Conservation (phyloP, 495 filamentous ascomycete species). For the Penicillium cinerascens region DNA sequence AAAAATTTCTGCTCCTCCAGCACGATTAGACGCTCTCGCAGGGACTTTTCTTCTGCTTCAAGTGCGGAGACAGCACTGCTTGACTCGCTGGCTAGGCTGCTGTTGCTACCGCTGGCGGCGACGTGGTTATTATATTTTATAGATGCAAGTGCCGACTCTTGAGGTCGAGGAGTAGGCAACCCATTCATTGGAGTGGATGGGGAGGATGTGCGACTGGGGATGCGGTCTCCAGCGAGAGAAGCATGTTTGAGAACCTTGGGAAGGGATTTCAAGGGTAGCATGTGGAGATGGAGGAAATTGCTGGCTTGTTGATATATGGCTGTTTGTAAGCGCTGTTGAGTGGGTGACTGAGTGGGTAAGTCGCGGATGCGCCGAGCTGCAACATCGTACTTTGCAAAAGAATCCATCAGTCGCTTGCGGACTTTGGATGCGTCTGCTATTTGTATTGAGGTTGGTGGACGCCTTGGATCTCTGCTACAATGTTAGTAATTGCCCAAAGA, state of each 20-base stretch:
- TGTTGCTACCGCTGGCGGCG: conserved; percentile 50
- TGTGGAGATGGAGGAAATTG: conserved; percentile 84
- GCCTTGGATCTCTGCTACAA: conserved; percentile 55
- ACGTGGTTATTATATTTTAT: conserved; percentile 53
- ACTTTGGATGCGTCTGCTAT: conserved; percentile 87
- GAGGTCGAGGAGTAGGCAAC: conserved; percentile 33
- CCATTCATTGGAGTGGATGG: conserved; percentile 30
- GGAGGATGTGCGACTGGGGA: conserved; percentile 31
- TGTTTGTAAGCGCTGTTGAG: conserved; percentile 75
- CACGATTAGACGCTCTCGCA: conserved; percentile 80
- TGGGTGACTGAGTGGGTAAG: conserved; percentile 65
- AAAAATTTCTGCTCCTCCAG: conserved; percentile 94
- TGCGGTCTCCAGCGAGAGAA: conserved; percentile 40
- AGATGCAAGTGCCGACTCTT: conserved; percentile 50
- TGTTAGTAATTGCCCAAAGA: conserved; percentile 17
- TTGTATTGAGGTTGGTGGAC: conserved; percentile 69
- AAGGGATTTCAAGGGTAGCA: conserved; percentile 85
- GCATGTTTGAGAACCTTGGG: conserved; percentile 77
- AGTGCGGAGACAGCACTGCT: conserved; percentile 65
- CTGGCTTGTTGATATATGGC: conserved; percentile 79
- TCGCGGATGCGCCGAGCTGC: conserved; percentile 81
- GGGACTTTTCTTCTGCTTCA: conserved; percentile 81
- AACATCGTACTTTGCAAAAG: conserved; percentile 84
- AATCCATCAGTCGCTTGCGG: conserved; percentile 84
- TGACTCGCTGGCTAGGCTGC: conserved; percentile 57